Percentiles rank a stretch among this genome's conserved stretches.
Evolutionary conservation across 345 rosid species (phyloP).

Genomic region (Camelina laxa): DNA sequence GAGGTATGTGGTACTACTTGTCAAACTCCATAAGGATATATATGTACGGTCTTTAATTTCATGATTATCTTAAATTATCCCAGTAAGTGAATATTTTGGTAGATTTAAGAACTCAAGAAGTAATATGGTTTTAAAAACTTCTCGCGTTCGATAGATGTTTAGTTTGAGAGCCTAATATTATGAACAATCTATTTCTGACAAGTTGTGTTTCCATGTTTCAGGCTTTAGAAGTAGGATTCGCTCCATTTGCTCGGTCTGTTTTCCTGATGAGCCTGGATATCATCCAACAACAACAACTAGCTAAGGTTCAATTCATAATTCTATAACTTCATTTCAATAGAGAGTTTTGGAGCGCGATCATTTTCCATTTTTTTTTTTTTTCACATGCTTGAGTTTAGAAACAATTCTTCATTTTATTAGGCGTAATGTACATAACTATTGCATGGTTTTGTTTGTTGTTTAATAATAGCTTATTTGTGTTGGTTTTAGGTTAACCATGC

Average conservation of each 20-base stretch:
- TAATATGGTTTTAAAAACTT: too few relatives aligned
- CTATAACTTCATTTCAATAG: not conserved
- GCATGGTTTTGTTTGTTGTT: not conserved
- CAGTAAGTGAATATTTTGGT: not conserved
- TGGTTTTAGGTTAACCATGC: constrained; percentile 66
- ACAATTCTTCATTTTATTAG: too few relatives aligned
- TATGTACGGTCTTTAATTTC: not conserved
- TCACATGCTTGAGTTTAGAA: too few relatives aligned
- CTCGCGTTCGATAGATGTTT: too few relatives aligned
- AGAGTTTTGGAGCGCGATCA: too few relatives aligned
- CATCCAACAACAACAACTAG: constrained; percentile 68
- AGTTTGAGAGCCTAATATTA: not conserved
- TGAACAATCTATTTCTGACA: constrained; percentile 19
- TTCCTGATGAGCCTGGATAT: constrained; percentile 77
- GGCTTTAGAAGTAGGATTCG: constrained; percentile 85
- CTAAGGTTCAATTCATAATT: constrained; percentile 62
- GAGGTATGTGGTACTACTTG: constrained; percentile 51
- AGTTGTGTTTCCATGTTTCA: constrained; percentile 48
- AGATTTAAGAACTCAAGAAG: too few relatives aligned
- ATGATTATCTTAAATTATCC: not conserved
- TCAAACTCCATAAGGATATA: too few relatives aligned
- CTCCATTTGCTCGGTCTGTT: constrained; percentile 88
- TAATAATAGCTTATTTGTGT: constrained; percentile 21
- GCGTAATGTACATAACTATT: not conserved
- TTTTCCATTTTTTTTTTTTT: too few relatives aligned